Evolutionary conservation across 192 early-diverging fungal genomes (phyloP), one percentile per base, ranked within the genome.

Genomic region (Kickxella alabastrina): DNA sequence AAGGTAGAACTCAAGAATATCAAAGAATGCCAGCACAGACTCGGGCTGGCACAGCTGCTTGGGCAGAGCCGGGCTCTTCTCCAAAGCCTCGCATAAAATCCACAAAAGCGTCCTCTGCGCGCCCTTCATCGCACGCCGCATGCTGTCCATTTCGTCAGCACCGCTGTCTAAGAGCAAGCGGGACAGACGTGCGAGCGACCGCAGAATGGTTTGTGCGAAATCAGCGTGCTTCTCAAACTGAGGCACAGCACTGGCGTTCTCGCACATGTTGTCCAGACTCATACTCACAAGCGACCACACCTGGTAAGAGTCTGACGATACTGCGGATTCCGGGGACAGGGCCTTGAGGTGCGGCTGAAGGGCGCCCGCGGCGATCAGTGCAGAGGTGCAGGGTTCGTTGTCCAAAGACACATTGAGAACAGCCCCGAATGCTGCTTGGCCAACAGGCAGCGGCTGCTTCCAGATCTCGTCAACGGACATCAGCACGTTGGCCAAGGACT

Each of bases 201-300:
- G 36, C 15, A 74, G 54, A 19, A 66, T 44, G 0, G 18, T 34
- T 27, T 31, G 55, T 19, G 52, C 47, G 21, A 37, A 40, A 17
- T 54, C 54, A 0, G 64, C 14, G 19, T 62, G 32, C 31, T 6
- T 32, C 18, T 62, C 64, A 27, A 74, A 54, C 43, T 52, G 48
- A 13, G 24, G 19, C 8, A 27, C 13, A 0, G 63, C 63, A 2
- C 29, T 34, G 4, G 49, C 61, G 42, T 43, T 18, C 57, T 64
- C 66, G 66, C 66, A 75, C 53, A 75, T 19, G 6, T 31, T 61
- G 54, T 75, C 73, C 19, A 75, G 35, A 22, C 66, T 52, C 50
- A 45, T 56, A 24, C 52, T 43, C 22, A 65, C 40, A 0, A 65
- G 13, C 2, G 58, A 45, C 65, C 73, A 69, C 13, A 53, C 40